These are phyloP conservation scores for Cryphonectria nitschkei DNA, from an alignment of 2,329 filamentous ascomycete species.

Conservation along the genomic window DNA sequence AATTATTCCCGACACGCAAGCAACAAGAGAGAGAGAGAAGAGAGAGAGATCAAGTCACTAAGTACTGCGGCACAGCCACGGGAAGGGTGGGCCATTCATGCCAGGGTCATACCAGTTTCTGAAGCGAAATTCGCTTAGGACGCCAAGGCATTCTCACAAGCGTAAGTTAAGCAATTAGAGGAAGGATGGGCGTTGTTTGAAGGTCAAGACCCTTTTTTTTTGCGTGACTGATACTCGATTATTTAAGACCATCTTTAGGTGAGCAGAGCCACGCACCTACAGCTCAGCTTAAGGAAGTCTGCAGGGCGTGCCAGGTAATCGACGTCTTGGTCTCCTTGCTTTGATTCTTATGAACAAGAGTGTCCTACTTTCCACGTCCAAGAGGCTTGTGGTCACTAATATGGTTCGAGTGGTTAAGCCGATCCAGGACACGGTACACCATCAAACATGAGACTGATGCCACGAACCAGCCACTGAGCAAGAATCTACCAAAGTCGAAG, in stretches of 20 bases:
- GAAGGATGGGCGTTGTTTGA: background rate
- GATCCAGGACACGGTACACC: background rate
- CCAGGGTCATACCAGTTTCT: background rate
- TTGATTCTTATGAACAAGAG: background rate
- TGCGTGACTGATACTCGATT: background rate
- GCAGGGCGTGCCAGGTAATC: background rate
- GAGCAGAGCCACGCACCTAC: background rate
- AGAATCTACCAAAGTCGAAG: background rate
- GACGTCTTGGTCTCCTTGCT: background rate
- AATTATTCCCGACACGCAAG: background rate
- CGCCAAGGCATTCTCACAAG: background rate
- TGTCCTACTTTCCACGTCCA: background rate
- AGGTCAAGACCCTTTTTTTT: background rate
- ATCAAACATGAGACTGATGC: background rate
- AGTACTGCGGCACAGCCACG: background rate
- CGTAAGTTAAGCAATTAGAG: background rate
- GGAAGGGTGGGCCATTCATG: background rate
- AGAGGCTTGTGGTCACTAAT: background rate
- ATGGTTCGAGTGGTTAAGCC: background rate
- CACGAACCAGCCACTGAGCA: background rate
- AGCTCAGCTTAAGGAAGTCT: background rate
- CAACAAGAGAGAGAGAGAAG: background rate
- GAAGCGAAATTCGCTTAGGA: constrained; percentile 7
- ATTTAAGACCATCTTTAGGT: background rate
- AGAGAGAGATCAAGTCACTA: too few relatives aligned